A percentile compares a stretch with the other conserved stretches of the same genome.
Evolutionary conservation across 495 filamentous ascomycete genomes (phyloP).

Genomic region (Copromyces sp.): DNA sequence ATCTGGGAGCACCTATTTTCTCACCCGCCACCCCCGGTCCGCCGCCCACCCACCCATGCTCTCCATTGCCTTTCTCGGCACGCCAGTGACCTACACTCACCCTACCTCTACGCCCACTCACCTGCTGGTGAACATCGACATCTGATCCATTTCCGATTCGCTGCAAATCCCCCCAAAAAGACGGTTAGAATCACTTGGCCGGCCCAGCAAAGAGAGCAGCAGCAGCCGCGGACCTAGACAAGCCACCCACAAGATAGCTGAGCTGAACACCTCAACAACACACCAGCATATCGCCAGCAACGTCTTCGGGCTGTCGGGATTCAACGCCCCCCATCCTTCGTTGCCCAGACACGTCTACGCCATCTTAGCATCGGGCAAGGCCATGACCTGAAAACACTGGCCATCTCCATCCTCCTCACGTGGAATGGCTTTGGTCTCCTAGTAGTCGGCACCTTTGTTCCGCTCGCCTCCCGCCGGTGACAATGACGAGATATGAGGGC

Average conservation of each 20-base stretch:
- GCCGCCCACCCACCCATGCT: background rate
- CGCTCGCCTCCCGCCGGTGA: conserved; percentile 24
- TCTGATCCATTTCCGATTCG: background rate
- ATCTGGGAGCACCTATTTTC: background rate
- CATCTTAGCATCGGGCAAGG: conserved; percentile 3
- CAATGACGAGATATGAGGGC: conserved; percentile 51
- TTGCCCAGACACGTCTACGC: background rate
- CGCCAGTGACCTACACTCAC: background rate
- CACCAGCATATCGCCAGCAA: background rate
- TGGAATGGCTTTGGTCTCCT: conserved; percentile 19
- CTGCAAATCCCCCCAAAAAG: background rate
- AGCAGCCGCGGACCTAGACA: background rate
- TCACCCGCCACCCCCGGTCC: background rate
- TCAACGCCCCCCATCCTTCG: background rate
- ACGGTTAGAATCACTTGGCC: background rate
- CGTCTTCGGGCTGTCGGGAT: background rate
- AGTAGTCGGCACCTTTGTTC: conserved; percentile 15
- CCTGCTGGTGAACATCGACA: background rate
- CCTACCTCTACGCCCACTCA: background rate
- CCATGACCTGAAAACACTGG: conserved; percentile 20
- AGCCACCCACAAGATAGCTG: background rate
- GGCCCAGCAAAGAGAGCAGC: background rate
- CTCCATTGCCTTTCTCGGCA: background rate
- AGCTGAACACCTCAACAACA: background rate
- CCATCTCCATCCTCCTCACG: conserved; percentile 1